These are phyloP conservation scores for Trichoderma semiorbis DNA, from an alignment of 2,329 filamentous ascomycete species.

Conservation along the genomic window DNA sequence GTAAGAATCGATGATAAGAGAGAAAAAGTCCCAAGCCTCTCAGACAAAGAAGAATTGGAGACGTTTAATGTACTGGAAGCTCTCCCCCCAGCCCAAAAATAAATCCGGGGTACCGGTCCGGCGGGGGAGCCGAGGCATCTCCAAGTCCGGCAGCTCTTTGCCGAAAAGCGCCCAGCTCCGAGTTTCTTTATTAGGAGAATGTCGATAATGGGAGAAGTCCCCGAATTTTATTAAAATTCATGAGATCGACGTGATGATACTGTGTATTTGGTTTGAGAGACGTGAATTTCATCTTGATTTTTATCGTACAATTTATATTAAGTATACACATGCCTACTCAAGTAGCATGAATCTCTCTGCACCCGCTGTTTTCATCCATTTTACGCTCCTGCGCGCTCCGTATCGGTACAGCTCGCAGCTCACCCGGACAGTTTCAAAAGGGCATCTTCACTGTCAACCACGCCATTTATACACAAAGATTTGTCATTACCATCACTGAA, in stretches of 20 bases:
- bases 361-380: neutral
- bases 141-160: neutral
- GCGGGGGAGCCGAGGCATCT: constrained; percentile 29
- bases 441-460: neutral
- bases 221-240: neutral
- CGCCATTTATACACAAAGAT: neutral
- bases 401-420: neutral
- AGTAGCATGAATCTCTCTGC: neutral
- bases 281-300: neutral
- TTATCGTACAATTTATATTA: neutral
- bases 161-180: neutral
- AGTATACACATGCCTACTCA: neutral
- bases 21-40: neutral
- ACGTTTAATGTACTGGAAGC: neutral
- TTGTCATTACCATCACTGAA: constrained; percentile 4
- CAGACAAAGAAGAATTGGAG: neutral
- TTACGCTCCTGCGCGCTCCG: neutral
- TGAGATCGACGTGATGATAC: neutral
- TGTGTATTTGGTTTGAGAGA: neutral
- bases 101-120: constrained; percentile 2
- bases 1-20: neutral
- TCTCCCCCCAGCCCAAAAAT: neutral
- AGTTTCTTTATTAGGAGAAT: neutral
- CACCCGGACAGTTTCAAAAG: neutral
- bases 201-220: neutral